These are phyloP conservation scores for Gymnopilus junonius DNA, from an alignment of 768 basidiomycete genomes.

Conservation along the genomic window DNA sequence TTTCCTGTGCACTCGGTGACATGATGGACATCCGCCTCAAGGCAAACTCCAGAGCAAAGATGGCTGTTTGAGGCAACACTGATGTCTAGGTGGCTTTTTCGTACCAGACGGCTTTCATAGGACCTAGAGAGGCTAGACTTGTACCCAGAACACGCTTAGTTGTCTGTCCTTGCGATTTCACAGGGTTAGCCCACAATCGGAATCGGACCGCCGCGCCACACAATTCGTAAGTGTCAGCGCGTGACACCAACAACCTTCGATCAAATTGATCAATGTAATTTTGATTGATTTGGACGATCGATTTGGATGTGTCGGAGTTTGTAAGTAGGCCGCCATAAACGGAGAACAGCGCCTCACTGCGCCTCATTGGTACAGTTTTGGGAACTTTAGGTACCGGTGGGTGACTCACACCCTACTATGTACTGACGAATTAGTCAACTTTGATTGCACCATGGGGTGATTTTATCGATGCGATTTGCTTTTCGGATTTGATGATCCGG, in stretches of 20 bases:
- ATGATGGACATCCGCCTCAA: background rate
- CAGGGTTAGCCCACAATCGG: background rate
- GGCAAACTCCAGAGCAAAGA: background rate
- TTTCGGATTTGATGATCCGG: background rate
- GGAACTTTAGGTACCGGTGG: background rate
- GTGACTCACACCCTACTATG: background rate
- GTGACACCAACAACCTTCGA: background rate
- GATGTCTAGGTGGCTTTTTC: background rate
- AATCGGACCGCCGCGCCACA: slow-evolving; percentile 4
- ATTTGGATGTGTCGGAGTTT: background rate
- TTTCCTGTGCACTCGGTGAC: background rate
- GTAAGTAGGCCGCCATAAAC: slow-evolving; percentile 7
- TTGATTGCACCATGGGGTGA: background rate
- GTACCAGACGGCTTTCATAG: background rate
- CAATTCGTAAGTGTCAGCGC: background rate
- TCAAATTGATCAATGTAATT: background rate
- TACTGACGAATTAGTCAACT: background rate
- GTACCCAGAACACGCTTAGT: background rate
- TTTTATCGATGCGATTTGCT: background rate
- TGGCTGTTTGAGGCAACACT: background rate
- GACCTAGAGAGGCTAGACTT: background rate
- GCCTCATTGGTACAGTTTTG: slow-evolving; percentile 8
- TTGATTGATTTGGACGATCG: background rate
- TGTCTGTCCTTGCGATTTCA: background rate
- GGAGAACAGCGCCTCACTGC: slow-evolving; percentile 13